These are phyloP conservation scores for Ocimum tenuiflorum DNA, from an alignment of 257 asterid species.

Conservation along the genomic window DNA sequence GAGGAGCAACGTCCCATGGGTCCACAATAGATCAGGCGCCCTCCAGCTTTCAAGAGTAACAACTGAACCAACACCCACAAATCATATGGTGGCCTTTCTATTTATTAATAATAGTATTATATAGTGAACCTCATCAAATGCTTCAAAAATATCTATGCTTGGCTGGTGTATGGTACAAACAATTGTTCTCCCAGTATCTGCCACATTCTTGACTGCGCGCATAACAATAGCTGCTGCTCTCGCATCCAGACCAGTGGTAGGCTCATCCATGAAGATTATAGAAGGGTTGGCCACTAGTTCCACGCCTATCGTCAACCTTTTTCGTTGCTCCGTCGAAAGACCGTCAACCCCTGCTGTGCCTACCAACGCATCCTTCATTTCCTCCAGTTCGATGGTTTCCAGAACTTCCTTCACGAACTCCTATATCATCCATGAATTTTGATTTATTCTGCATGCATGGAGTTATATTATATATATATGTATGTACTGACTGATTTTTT, in stretches of 20 bases:
- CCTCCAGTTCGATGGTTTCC: too few relatives aligned
- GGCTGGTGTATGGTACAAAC: conserved; percentile 97
- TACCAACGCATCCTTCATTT: conserved; percentile 77
- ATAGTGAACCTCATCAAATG: conserved; percentile 95
- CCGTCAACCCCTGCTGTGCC: conserved; percentile 96
- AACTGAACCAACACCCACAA: too few relatives aligned
- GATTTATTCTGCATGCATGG: too few relatives aligned
- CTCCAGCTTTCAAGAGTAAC: conserved; percentile 35
- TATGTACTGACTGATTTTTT: too few relatives aligned
- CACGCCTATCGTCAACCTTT: conserved; percentile 87
- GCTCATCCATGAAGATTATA: conserved; percentile 90
- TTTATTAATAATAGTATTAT: too few relatives aligned
- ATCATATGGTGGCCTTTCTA: too few relatives aligned
- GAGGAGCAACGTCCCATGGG: conserved; percentile 38
- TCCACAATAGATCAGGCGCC: conserved; percentile 31
- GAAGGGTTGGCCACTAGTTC: conserved; percentile 96
- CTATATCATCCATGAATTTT: too few relatives aligned
- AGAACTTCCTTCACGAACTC: conserved; percentile 97
- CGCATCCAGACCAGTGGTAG: conserved; percentile 95
- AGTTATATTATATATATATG: too few relatives aligned
- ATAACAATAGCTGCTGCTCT: conserved; percentile 96
- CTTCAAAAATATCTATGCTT: conserved; percentile 91
- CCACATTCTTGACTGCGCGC: conserved; percentile 93
- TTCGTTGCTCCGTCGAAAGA: conserved; percentile 86
- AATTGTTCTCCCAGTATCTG: conserved; percentile 87